Evolutionary conservation across 2,329 filamentous ascomycete genomes (phyloP).

Genomic region (Ophiostoma triangulosporum): DNA sequence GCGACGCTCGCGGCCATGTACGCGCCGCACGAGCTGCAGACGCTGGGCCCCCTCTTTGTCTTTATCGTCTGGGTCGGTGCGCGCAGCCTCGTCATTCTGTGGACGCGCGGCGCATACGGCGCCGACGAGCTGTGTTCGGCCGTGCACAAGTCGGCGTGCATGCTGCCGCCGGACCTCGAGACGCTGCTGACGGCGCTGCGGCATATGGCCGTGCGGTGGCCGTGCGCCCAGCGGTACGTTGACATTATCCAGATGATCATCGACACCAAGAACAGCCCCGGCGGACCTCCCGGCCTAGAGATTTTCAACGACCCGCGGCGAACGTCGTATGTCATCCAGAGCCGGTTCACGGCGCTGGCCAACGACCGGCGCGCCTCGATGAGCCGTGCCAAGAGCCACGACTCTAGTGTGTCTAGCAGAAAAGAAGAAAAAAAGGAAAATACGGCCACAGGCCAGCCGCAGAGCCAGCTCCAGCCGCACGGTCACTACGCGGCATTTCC

Average conservation of each 20-base stretch:
- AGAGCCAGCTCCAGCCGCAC: neutral
- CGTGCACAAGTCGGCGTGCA: neutral
- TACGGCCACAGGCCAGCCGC: neutral
- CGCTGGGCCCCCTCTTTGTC: slow-evolving; percentile 7
- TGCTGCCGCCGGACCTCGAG: slow-evolving; percentile 2
- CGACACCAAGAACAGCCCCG: slow-evolving; percentile 8
- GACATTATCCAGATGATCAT: slow-evolving; percentile 11
- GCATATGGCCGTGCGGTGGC: slow-evolving; percentile 7
- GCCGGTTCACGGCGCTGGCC: neutral
- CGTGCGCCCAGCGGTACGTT: slow-evolving; percentile 8
- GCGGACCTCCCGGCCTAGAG: slow-evolving; percentile 6
- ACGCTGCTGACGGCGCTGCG: slow-evolving; percentile 4
- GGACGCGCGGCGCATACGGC: slow-evolving; percentile 4
- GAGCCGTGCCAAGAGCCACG: neutral
- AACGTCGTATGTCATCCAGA: slow-evolving; percentile 7
- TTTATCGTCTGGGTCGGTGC: slow-evolving; percentile 11
- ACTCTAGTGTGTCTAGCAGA: neutral
- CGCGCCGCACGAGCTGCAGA: slow-evolving; percentile 2
- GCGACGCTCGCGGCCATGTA: slow-evolving; percentile 1
- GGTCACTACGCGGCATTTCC: neutral
- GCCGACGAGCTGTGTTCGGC: neutral
- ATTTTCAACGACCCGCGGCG: slow-evolving; percentile 9
- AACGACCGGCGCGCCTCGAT: neutral
- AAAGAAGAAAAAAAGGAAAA: too few species aligned
- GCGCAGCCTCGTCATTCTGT: slow-evolving; percentile 8